Conservation (phyloP, 495 filamentous ascomycete genomes). For the Parmelia sp. region DNA sequence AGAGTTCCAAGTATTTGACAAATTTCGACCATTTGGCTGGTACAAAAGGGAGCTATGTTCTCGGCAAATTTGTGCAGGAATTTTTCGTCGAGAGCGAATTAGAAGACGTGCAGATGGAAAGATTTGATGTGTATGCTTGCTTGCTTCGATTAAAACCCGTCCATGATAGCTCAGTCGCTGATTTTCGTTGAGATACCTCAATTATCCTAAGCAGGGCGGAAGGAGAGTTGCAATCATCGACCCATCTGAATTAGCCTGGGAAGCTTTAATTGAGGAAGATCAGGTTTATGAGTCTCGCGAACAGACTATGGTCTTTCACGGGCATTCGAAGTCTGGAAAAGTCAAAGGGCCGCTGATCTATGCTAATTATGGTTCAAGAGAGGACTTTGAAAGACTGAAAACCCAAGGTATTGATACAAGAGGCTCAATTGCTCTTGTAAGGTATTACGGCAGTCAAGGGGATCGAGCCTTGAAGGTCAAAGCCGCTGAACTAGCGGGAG, state of each 20-base stretch:
- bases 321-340: constrained; percentile 79
- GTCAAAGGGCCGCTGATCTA: constrained; percentile 91
- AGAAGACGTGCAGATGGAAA: constrained; percentile 64
- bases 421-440: constrained; percentile 78
- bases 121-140: constrained; percentile 71
- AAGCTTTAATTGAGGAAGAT: constrained; percentile 78
- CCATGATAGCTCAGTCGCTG: not conserved
- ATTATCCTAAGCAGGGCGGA: constrained; percentile 74
- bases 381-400: constrained; percentile 69
- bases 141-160: not conserved
- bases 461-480: constrained; percentile 79
- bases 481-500: constrained; percentile 78
- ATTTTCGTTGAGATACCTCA: constrained; percentile 46
- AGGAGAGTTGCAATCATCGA: constrained; percentile 77
- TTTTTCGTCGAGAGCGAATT: constrained; percentile 62
- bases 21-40: constrained; percentile 82
- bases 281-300: constrained; percentile 47
- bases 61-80: constrained; percentile 74
- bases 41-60: constrained; percentile 76
- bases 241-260: constrained; percentile 63
- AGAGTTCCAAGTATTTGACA: constrained; percentile 65
- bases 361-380: constrained; percentile 80
- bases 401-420: constrained; percentile 64
- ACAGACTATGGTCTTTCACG: constrained; percentile 75
- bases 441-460: constrained; percentile 66